Evolutionary conservation across 129 eudicot genomes (phyloP), one percentile per base, ranked within the genome.

Genomic region (Flaveria sonorensis): DNA sequence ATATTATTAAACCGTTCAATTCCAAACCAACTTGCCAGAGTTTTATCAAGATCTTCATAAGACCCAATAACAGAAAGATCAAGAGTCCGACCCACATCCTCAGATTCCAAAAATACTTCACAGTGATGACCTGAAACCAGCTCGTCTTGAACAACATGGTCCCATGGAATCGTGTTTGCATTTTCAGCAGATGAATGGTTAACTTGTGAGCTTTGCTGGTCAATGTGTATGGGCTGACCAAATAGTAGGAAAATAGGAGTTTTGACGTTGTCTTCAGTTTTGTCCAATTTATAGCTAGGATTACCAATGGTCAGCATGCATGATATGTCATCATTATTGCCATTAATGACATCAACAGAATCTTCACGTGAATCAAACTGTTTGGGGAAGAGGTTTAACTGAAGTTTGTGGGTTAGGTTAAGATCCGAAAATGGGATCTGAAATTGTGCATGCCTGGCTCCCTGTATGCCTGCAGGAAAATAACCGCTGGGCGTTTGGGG

Each of bases 391-490:
- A 81, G 85, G 57, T 89, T 90, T 79, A 81, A 69, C 71, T 87
- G 90, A 67, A 84, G 85, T 73, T 86, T 87, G 84, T 83, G 86
- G 81, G 82, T 87, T 64, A 86, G 74, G 59, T 85, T 88, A 82
- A 91, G 83, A 84, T 86, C 96, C 82, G 81, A 79, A 64, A 81
- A 77, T 16, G 92, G 92, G 79, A 83, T 84, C 90, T 94, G 90
- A 79, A 86, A 83, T 78, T 81, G 93, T 89, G 93, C 86, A 86
- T 92, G 97, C 97, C 97, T 92, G 97, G 97, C 93, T 92, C 97
- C 97, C 97, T 92, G 97, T 92, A 92, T 88, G 91, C 97, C 92
- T 88, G 93, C 96, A 92, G 97, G 32, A 28, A 87, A 82, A 79
- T 85, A 84, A 30, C 91, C 83, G 93, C 88, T 84, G 45, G 88